Base-by-base conservation (phyloP, 306 rosid genomes). In the Vigna angularis region DNA sequence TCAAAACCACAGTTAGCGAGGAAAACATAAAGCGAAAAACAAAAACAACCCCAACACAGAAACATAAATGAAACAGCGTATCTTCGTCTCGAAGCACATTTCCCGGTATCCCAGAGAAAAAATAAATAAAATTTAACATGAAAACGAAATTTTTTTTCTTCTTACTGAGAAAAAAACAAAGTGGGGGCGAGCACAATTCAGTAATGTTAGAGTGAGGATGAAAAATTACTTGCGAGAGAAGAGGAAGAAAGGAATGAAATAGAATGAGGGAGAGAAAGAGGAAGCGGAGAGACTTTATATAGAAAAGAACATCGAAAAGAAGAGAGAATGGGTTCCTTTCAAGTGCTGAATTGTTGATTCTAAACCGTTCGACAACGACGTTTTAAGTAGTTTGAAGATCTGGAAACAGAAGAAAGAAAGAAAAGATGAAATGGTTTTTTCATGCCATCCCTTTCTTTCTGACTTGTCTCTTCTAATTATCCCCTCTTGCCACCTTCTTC, bases 251-350 rank as follows among this genome's bases (percentile, higher is more conserved):
- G 45, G 13, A 26, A 40, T 1, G 10, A 20, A 17, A 1, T 3
- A 45, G 15, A 22, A 15, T 20, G 30, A 48, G 15, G 44, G 17
- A 14, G 22, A 49, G 55, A 71, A 30, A 49, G 42, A 36, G 66
- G 65, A 22, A 28, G 24, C 14, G 14, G 40, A 2, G 48, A 7
- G 24, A 51, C 50, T 79, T 72, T 79, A 79, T 72, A 79, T 72
- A 79, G 78, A 78, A 6, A 53, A 36, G 6, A 18, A 8, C 71
- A 63, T 32, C 14, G 36, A n/a, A 42, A 20, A 7, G 3, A 26
- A 12, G 4, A 20, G 14, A 14, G 63, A 56, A 30, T 12, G 59
- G 58, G 63, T 74, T 20, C 2, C 20, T 2, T 62, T 2, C 40
- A 26, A 1, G 65, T 58, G 65, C 4, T 26, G 14, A 0, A 5